Conservation (phyloP, 306 rosid species). For the Calophaca sinica region DNA sequence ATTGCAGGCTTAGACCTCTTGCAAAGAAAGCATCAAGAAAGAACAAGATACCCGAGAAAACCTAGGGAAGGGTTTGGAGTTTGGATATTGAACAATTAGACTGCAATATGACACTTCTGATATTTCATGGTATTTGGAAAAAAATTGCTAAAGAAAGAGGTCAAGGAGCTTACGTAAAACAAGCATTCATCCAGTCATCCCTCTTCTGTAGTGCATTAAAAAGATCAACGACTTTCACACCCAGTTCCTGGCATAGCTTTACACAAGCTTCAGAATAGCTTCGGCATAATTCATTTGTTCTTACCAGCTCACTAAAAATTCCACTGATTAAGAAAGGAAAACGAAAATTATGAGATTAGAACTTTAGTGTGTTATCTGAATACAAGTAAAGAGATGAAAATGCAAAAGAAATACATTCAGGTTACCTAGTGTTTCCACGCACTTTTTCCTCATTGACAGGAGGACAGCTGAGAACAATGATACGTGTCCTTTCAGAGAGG, state of each 20-base stretch:
- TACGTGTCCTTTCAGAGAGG: slow-evolving; percentile 76
- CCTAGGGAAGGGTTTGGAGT: slow-evolving; percentile 24
- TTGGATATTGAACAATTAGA: slow-evolving; percentile 7
- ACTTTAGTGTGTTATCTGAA: not conserved
- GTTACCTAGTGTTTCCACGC: slow-evolving; percentile 66
- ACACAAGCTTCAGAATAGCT: slow-evolving; percentile 85
- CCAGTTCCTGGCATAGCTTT: slow-evolving; percentile 78
- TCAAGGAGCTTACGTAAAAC: slow-evolving; percentile 76
- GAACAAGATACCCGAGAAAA: slow-evolving; percentile 21
- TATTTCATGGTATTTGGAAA: slow-evolving; percentile 21
- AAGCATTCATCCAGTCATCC: slow-evolving; percentile 72
- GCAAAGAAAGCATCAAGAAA: slow-evolving; percentile 7
- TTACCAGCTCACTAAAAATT: slow-evolving; percentile 69
- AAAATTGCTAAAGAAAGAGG: slow-evolving; percentile 4
- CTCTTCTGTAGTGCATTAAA: slow-evolving; percentile 71
- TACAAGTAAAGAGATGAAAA: slow-evolving; percentile 21
- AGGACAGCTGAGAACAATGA: slow-evolving; percentile 79
- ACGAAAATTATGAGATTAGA: slow-evolving; percentile 27
- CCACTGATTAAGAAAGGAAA: slow-evolving; percentile 53
- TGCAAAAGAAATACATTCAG: slow-evolving; percentile 23
- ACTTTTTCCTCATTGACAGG: slow-evolving; percentile 80
- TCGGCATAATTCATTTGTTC: slow-evolving; percentile 87
- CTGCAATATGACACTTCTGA: slow-evolving; percentile 31
- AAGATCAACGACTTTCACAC: slow-evolving; percentile 77
- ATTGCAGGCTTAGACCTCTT: slow-evolving; percentile 20